phyloP scores from a whole-genome alignment of 768 basidiomycete species.

The Lentinula sp. region DNA sequence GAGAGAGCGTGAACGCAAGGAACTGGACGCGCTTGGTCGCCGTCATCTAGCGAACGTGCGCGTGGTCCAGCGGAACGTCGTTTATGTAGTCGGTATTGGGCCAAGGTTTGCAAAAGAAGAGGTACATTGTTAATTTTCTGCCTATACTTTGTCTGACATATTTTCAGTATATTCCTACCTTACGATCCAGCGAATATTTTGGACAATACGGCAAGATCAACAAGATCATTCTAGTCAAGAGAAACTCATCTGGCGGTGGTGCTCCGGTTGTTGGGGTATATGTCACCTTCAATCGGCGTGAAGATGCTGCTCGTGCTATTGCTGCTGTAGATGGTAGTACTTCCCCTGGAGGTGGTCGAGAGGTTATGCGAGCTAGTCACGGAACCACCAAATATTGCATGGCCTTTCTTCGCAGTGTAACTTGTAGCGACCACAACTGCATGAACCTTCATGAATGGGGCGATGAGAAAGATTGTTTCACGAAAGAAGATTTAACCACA shows the following conservation, averaged over 20 bases:
- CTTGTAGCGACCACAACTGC: slow-evolving; percentile 84
- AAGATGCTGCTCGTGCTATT: slow-evolving; percentile 93
- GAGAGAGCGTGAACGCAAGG: slow-evolving; percentile 91
- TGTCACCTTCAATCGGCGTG: slow-evolving; percentile 90
- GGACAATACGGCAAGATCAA: slow-evolving; percentile 98
- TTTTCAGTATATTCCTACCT: slow-evolving; percentile 75
- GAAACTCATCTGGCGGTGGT: slow-evolving; percentile 67
- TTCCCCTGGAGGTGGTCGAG: slow-evolving; percentile 84
- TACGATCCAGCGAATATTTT: slow-evolving; percentile 95
- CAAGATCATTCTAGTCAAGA: slow-evolving; percentile 90
- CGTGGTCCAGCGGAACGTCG: slow-evolving; percentile 94
- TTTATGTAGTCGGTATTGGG: slow-evolving; percentile 94
- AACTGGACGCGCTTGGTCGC: slow-evolving; percentile 80
- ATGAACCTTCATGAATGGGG: slow-evolving; percentile 98
- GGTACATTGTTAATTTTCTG: slow-evolving; percentile 33
- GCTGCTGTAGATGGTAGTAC: slow-evolving; percentile 87
- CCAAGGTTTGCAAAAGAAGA: slow-evolving; percentile 94
- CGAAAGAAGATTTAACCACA: slow-evolving; percentile 92
- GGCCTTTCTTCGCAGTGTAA: slow-evolving; percentile 80
- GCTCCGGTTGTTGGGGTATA: slow-evolving; percentile 86
- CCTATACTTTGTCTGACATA: neutral
- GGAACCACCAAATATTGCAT: slow-evolving; percentile 99
- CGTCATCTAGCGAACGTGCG: slow-evolving; percentile 88
- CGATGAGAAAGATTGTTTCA: slow-evolving; percentile 96
- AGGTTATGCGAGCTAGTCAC: slow-evolving; percentile 88